These are phyloP conservation scores for Wickerhamomyces sydowiorum DNA, from an alignment of 805 yeast species.

Conservation along the genomic window DNA sequence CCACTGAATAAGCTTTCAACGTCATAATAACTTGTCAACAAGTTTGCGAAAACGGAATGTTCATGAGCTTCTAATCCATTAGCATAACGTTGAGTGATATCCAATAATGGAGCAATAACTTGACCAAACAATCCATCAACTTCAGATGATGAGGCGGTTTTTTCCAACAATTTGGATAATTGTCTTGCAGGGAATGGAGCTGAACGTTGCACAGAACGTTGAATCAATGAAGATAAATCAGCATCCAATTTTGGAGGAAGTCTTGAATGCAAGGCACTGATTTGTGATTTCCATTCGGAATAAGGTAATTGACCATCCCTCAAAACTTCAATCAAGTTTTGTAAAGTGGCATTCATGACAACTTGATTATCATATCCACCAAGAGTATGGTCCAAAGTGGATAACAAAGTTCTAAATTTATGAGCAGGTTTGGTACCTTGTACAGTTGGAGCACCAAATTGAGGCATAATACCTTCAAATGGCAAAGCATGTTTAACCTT, in stretches of 20 bases:
- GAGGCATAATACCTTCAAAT: constrained; percentile 90
- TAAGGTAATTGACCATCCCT: constrained; percentile 82
- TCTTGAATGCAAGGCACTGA: constrained; percentile 90
- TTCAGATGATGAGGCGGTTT: constrained; percentile 45
- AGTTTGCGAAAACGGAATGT: constrained; percentile 61
- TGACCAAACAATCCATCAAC: constrained; percentile 47
- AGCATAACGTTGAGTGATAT: constrained; percentile 62
- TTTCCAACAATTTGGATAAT: constrained; percentile 64
- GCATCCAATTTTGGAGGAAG: constrained; percentile 74
- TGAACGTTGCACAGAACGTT: constrained; percentile 55
- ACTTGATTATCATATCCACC: constrained; percentile 95
- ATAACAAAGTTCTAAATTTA: constrained; percentile 51
- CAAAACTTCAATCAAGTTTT: constrained; percentile 64
- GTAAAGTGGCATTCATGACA: constrained; percentile 79
- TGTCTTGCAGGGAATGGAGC: constrained; percentile 95
- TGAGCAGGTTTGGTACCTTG: constrained; percentile 83
- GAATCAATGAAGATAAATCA: constrained; percentile 56
- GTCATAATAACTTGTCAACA: constrained; percentile 67
- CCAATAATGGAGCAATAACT: constrained; percentile 67
- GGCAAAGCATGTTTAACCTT: constrained; percentile 96
- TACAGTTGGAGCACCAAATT: constrained; percentile 74
- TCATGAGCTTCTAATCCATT: constrained; percentile 84
- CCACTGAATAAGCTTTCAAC: constrained; percentile 80
- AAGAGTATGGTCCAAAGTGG: constrained; percentile 71
- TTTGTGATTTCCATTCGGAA: constrained; percentile 82